These are phyloP conservation scores for Vitis rupestris DNA, from an alignment of 164 flowering plant genomes.

Conservation along the genomic window DNA sequence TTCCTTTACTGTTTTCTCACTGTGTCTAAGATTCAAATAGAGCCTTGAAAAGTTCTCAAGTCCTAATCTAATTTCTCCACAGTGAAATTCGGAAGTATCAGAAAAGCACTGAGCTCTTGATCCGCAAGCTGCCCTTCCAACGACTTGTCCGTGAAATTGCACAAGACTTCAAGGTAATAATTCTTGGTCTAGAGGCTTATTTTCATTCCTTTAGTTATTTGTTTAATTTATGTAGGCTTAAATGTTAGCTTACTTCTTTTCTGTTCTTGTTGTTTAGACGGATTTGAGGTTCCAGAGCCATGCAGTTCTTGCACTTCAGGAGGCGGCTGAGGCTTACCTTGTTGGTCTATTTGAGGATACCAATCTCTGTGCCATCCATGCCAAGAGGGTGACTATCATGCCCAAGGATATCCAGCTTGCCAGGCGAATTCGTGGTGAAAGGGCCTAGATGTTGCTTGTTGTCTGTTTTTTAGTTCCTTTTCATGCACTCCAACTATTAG, in stretches of 20 bases:
- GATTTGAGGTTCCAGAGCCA: conserved; percentile 18
- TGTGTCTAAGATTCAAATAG: too few species aligned
- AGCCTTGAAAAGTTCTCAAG: too few species aligned
- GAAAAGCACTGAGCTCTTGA: conserved; percentile 26
- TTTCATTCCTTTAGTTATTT: background rate
- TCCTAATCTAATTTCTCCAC: background rate
- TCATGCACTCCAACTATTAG: background rate
- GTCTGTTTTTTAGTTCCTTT: background rate
- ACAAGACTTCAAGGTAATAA: conserved; percentile 26
- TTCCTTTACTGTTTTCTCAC: too few species aligned
- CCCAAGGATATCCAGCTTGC: conserved; percentile 16
- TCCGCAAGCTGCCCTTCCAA: conserved; percentile 25
- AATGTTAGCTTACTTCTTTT: too few species aligned
- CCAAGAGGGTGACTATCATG: conserved; percentile 15
- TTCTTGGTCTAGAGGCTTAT: background rate
- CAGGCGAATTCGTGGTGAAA: conserved; percentile 10
- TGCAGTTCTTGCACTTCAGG: conserved; percentile 13
- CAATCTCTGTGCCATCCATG: background rate
- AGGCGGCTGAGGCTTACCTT: conserved; percentile 11
- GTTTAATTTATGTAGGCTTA: background rate
- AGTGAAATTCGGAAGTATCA: conserved; percentile 25
- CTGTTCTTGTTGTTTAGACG: background rate
- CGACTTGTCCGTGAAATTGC: conserved; percentile 26
- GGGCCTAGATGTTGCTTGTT: background rate
- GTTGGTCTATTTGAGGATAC: conserved; percentile 14